Conservation (phyloP, 805 yeast genomes). For the Jamesozyma gamospora region DNA sequence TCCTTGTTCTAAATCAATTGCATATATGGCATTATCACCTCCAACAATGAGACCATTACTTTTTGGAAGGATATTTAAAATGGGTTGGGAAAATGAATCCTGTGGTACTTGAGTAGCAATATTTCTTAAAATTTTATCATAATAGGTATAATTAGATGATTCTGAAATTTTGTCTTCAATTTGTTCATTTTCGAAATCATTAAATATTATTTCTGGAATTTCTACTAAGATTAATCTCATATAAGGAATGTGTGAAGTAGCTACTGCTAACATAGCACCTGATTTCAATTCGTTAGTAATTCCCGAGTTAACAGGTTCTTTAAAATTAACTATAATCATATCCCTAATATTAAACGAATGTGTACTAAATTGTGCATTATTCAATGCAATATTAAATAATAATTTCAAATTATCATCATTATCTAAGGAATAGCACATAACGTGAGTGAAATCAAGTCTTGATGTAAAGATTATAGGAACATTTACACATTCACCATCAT, state of each 20-base stretch:
- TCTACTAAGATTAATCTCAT: slow-evolving; percentile 54
- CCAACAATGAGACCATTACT: slow-evolving; percentile 21
- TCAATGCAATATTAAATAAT: slow-evolving; percentile 44
- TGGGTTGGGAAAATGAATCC: slow-evolving; percentile 24
- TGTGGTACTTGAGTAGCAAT: slow-evolving; percentile 23
- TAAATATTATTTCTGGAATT: slow-evolving; percentile 26
- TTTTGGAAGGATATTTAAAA: slow-evolving; percentile 11
- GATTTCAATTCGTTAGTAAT: background rate
- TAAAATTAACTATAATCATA: slow-evolving; percentile 45
- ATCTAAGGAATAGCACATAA: slow-evolving; percentile 34
- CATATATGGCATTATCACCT: slow-evolving; percentile 20
- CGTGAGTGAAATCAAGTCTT: slow-evolving; percentile 47
- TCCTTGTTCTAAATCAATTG: slow-evolving; percentile 19
- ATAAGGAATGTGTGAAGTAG: slow-evolving; percentile 70
- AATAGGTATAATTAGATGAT: slow-evolving; percentile 6
- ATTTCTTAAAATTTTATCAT: slow-evolving; percentile 21
- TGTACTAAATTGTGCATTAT: slow-evolving; percentile 63
- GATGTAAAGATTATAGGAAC: slow-evolving; percentile 42
- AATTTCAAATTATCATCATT: slow-evolving; percentile 23
- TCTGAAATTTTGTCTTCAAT: background rate
- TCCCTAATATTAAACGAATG: slow-evolving; percentile 40
- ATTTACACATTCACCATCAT: slow-evolving; percentile 8
- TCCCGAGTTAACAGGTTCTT: slow-evolving; percentile 40
- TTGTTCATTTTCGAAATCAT: background rate
- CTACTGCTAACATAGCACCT: slow-evolving; percentile 38